Evolutionary conservation across 1,139 yeast species (phyloP), one percentile per base, ranked within the genome.

Genomic region (Saccharomyces pastorianus): DNA sequence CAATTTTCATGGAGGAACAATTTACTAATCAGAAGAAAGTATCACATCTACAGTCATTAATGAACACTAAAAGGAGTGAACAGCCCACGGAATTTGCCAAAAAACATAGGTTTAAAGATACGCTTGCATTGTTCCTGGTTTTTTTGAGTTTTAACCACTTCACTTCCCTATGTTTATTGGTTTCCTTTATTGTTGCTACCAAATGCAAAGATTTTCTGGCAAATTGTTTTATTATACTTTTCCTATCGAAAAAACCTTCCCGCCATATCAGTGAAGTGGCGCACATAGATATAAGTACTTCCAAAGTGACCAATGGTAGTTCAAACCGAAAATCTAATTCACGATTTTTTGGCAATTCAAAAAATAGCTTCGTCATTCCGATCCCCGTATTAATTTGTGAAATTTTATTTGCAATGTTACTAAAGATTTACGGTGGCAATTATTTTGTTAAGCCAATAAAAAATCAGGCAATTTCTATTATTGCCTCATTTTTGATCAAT

Each of bases 401-500:
- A 48, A 49, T 58, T 29, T 20, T 59, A 3, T 28, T 60, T 1
- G 68, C 69, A 3, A 59, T 62, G 1, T 9, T 64, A 27, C 44
- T 64, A 23, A 62, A 59, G 51, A 20, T 58, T 11, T 61, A 57
- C 34, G 66, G 63, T 20, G 59, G 58, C 9, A 55, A 54, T 7
- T 62, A 63, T 52, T 64, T 66, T 47, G 51, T 58, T 11, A 53
- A 53, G 4, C 68, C 67, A 5, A 56, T 64, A 17, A 63, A 66
- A 53, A 63, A 60, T 49, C 54, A 66, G 46, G 64, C 70, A 6
- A 56, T 65, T 34, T 59, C 69, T 5, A 61, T 66, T 2, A 49
- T 65, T 17, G 69, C 70, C 13, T 66, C 70, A 0, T 64, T 65
- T 14, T 55, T 66, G 58, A 64, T 66, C 13, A 67, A 66, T 52